Percentiles rank a stretch among this genome's conserved stretches.
Evolutionary conservation across 768 basidiomycete genomes (phyloP).

Genomic region (Mycena leptocephala): DNA sequence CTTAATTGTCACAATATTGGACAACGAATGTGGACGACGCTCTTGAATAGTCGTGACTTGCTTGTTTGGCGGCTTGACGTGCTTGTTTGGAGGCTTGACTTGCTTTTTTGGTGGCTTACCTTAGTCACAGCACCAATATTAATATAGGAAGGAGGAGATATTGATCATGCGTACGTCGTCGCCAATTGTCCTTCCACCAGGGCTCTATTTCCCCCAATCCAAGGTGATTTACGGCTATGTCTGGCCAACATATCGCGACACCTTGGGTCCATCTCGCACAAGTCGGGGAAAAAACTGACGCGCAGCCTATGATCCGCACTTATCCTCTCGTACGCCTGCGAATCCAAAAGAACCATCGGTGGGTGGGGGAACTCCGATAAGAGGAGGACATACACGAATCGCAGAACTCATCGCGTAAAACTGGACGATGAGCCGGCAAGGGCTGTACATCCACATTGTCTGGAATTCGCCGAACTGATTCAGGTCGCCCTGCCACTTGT

Average conservation of each 20-base stretch:
- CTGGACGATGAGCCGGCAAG: not conserved
- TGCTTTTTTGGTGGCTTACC: too few species aligned
- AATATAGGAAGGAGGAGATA: too few species aligned
- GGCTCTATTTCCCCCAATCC: too few species aligned
- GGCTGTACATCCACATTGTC: not conserved
- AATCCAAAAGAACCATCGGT: not conserved
- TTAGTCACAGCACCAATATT: too few species aligned
- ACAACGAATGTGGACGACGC: too few species aligned
- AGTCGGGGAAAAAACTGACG: slow-evolving; percentile 16
- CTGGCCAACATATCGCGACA: not conserved
- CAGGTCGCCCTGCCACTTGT: not conserved
- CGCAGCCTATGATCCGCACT: not conserved
- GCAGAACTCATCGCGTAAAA: slow-evolving; percentile 10
- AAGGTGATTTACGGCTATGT: too few species aligned
- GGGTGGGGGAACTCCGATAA: not conserved
- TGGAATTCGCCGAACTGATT: not conserved
- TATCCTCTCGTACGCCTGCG: not conserved
- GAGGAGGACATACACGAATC: slow-evolving; percentile 6
- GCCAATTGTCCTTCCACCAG: too few species aligned
- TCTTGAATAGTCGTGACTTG: too few species aligned
- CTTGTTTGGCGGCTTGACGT: too few species aligned
- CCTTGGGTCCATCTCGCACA: slow-evolving; percentile 17
- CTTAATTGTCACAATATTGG: too few species aligned
- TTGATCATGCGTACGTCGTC: too few species aligned
- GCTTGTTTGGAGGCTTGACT: too few species aligned